These are phyloP conservation scores for Haberlea rhodopensis DNA, from an alignment of 257 asterid species.

Conservation along the genomic window DNA sequence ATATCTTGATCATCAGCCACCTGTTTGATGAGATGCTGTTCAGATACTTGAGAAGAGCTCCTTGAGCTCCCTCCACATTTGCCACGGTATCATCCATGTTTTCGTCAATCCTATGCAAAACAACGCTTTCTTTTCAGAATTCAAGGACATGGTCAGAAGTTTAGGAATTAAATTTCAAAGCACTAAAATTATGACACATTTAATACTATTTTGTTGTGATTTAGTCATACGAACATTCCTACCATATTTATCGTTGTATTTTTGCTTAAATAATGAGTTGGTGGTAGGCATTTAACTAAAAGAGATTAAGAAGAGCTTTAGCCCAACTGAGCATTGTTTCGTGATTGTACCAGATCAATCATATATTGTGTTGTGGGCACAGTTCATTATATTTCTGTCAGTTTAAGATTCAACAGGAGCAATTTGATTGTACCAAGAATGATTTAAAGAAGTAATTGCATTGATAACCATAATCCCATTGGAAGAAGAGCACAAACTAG, in stretches of 20 bases:
- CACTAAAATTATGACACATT: no score
- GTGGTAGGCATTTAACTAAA: no score
- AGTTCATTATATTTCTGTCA: neutral
- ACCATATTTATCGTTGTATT: neutral
- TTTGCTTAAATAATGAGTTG: no score
- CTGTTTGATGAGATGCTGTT: conserved; percentile 91
- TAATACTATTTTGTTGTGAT: neutral
- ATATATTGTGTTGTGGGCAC: neutral
- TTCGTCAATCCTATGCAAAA: conserved; percentile 77
- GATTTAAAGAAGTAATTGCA: neutral
- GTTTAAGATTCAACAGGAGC: neutral
- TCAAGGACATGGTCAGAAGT: conserved; percentile 12
- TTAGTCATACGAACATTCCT: neutral
- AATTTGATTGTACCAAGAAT: neutral
- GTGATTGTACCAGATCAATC: neutral
- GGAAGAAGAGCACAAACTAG: neutral
- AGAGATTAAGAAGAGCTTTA: neutral
- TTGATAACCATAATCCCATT: neutral
- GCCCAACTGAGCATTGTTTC: neutral
- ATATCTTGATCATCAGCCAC: conserved; percentile 98
- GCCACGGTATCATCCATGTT: conserved; percentile 83
- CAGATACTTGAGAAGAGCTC: conserved; percentile 81
- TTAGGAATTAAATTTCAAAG: neutral
- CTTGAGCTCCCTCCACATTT: conserved; percentile 93
- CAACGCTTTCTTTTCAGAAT: neutral